These are phyloP conservation scores for Musa itinerans DNA, from an alignment of 176 grass and related monocot genomes.

Conservation along the genomic window DNA sequence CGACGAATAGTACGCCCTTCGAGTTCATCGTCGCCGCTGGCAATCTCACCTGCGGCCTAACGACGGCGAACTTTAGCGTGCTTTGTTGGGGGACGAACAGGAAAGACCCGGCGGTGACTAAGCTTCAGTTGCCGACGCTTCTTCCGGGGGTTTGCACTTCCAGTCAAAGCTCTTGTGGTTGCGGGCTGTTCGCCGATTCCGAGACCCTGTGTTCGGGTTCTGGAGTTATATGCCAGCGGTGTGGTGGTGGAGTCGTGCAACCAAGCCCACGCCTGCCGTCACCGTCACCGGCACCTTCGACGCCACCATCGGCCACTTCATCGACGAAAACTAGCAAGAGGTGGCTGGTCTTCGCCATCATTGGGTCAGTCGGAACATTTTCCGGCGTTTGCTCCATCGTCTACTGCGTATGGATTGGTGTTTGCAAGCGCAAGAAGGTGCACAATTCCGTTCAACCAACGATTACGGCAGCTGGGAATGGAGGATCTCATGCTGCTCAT, in stretches of 20 bases:
- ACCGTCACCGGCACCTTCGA: not conserved
- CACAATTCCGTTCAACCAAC: conserved; percentile 86
- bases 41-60: conserved; percentile 69
- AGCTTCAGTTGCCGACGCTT: conserved; percentile 21
- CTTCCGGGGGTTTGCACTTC: conserved; percentile 56
- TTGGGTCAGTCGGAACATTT: conserved; percentile 57
- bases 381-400: conserved; percentile 50
- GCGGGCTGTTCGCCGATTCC: conserved; percentile 28
- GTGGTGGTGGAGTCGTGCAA: not conserved
- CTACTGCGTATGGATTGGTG: conserved; percentile 42
- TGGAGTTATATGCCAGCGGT: conserved; percentile 34
- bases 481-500: not conserved
- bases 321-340: not conserved
- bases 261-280: not conserved
- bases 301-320: not conserved
- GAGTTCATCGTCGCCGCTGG: conserved; percentile 57
- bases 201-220: conserved; percentile 24
- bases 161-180: conserved; percentile 17
- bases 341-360: conserved; percentile 51
- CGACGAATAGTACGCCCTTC: conserved; percentile 26
- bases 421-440: conserved; percentile 68
- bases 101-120: conserved; percentile 5
- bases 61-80: conserved; percentile 23
- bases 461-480: not conserved
- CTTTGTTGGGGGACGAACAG: conserved; percentile 42